Base-by-base conservation (phyloP, 2,329 filamentous ascomycete genomes). In the Sarocladium kiliense region DNA sequence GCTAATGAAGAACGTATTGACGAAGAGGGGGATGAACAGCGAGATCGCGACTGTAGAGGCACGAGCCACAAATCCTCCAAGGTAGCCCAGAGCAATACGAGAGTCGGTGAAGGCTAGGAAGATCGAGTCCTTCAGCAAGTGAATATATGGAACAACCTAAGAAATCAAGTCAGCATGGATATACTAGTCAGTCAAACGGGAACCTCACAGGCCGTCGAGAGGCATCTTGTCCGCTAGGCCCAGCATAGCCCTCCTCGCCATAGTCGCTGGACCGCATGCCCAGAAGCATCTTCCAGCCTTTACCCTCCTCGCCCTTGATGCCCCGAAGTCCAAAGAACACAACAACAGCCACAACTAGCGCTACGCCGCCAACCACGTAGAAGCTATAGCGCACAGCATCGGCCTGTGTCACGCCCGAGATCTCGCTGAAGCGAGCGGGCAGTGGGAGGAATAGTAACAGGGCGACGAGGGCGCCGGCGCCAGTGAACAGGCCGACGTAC, bases 1-100 rank as follows among this genome's bases (percentile, higher is more conserved):
- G 50, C 77, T 76, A 59, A 93, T 88, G 70, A 93, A 97, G 70
- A 90, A 96, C 23, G 90, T 86, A 67, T 97, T 97, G 63, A 97
- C 85, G 66, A 89, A 95, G 2, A 99, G 80, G 1, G 94, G 94
- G 54, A 99, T 88, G 72, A 97, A 99, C 5, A 97, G 81, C 1
- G 91, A 95, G 60, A 99, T 96, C 54, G 89, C 93, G 4, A 99
- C 94, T 0, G 91, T 96, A 1, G 92, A 97, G 7, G 94, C 92
- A 55, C 94, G 85, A 10, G 92, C 93, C 2, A 99, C 93, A 64
- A 97, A 97, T 1, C 94, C 94, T 59, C 93, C 94, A 0, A 97
- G 75, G 65, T 97, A 99, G 26, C 89, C 93, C 0, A 97, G 79
- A 18, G 85, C 86, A 58, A 99, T 96, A 62, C 88, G 82, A 10